Percentiles rank a stretch among this genome's conserved stretches.
Evolutionary conservation across 805 yeast species (phyloP).

Genomic region (Tetrapisispora arboricola): DNA sequence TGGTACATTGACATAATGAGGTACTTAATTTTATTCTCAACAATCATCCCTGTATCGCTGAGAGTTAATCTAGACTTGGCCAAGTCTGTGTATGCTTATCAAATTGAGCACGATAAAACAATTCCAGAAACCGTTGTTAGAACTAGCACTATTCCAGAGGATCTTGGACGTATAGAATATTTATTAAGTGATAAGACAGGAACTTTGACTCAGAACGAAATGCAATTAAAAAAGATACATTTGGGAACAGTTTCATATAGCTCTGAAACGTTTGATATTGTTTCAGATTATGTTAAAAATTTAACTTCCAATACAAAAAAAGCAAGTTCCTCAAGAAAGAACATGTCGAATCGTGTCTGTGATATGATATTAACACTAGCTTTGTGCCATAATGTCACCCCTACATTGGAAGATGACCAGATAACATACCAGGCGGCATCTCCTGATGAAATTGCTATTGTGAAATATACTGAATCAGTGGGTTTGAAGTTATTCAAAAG

Average conservation of each 20-base stretch:
- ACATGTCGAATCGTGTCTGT: slow-evolving; percentile 63
- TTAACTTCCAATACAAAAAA: slow-evolving; percentile 11
- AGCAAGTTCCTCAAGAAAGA: slow-evolving; percentile 42
- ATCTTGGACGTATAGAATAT: slow-evolving; percentile 90
- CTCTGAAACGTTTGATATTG: slow-evolving; percentile 85
- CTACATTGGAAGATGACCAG: slow-evolving; percentile 70
- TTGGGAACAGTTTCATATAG: slow-evolving; percentile 89
- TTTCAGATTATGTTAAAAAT: slow-evolving; percentile 52
- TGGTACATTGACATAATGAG: slow-evolving; percentile 93
- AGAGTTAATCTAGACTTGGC: slow-evolving; percentile 93
- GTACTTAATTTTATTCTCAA: slow-evolving; percentile 81
- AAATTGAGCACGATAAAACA: slow-evolving; percentile 76
- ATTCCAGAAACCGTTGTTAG: slow-evolving; percentile 87
- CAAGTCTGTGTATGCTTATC: slow-evolving; percentile 89
- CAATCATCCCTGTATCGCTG: slow-evolving; percentile 91
- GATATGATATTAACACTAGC: slow-evolving; percentile 78
- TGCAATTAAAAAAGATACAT: slow-evolving; percentile 91
- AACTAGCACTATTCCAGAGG: slow-evolving; percentile 97
- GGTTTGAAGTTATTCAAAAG: slow-evolving; percentile 75
- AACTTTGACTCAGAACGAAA: slow-evolving; percentile 93
- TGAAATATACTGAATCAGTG: slow-evolving; percentile 75
- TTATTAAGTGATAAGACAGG: slow-evolving; percentile 92
- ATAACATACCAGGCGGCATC: slow-evolving; percentile 92
- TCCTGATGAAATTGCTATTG: slow-evolving; percentile 97
- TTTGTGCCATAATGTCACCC: slow-evolving; percentile 95